phyloP scores from a whole-genome alignment of 495 filamentous ascomycete genomes.

The Annulohypoxylon nitens region DNA sequence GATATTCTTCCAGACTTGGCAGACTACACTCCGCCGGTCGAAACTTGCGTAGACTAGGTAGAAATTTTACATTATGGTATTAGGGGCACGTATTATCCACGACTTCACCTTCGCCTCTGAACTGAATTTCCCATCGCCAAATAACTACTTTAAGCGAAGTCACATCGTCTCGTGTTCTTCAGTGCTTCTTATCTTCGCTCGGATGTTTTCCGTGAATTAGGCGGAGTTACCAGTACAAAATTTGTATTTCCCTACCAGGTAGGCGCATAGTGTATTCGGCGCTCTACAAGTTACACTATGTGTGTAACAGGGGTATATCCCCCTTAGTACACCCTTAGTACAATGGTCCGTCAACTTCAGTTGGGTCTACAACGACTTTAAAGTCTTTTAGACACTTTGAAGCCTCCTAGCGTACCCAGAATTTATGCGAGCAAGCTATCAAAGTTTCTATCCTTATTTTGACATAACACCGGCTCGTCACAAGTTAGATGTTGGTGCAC shows the following conservation, averaged over 20 bases:
- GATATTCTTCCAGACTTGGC: constrained; percentile 9
- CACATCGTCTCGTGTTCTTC: background rate
- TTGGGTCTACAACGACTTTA: constrained; percentile 10
- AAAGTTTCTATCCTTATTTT: constrained; percentile 6
- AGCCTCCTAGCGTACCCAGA: constrained; percentile 1
- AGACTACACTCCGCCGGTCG: background rate
- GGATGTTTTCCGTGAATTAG: background rate
- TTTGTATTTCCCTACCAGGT: background rate
- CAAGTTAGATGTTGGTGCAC: background rate
- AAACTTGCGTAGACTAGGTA: constrained; percentile 18
- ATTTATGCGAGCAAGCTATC: constrained; percentile 10
- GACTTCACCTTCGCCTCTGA: constrained; percentile 1
- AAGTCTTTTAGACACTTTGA: background rate
- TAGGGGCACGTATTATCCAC: background rate
- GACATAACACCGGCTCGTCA: background rate
- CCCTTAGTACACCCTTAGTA: background rate
- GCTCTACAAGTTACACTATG: background rate
- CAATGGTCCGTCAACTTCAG: constrained; percentile 19
- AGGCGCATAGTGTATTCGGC: background rate
- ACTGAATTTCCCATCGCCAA: background rate
- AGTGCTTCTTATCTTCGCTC: background rate
- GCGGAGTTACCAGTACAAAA: background rate
- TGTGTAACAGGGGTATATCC: constrained; percentile 11
- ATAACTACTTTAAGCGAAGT: background rate
- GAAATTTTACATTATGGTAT: background rate